Evolutionary conservation across 768 basidiomycete genomes (phyloP), one percentile per base, ranked within the genome.

Genomic region (Hysterangium stoloniferum): DNA sequence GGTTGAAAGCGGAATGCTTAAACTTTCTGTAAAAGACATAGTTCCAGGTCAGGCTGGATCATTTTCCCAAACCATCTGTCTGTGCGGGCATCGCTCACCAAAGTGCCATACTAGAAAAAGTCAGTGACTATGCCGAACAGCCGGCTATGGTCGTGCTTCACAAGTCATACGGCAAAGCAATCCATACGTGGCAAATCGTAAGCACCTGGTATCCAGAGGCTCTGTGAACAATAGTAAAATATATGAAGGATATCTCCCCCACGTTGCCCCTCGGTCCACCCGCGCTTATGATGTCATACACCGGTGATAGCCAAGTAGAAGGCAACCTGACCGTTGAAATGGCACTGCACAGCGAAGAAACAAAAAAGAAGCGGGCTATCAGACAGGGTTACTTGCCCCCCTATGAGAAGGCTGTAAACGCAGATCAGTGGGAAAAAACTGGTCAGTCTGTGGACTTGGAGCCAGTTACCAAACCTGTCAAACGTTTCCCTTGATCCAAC

Each of bases 231-330:
- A n/a, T n/a, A n/a, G n/a, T n/a, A n/a, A n/a, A n/a, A n/a, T n/a
- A n/a, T n/a, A n/a, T n/a, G n/a, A 22, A 41, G 40, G 73, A 74
- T 53, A 62, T 61, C 28, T 52, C 68, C 52, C 67, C 72, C 0
- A 69, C 71, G 31, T 50, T 72, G 22, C 72, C 70, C 2, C 59
- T 77, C 35, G 74, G 73, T 15, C 73, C 71, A 1, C 75, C 74
- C 2, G 60, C 65, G 33, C 63, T 75, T 40, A 74, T 76, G 76
- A 70, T 73, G 66, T 62, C 68, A 19, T 70, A 68, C 56, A 71
- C 71, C 8, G 57, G 47, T 1, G 67, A 72, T 43, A 61, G 61
- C 5, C 68, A 73, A 38, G 57, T 66, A 43, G 44, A 61, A 49
- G 53, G 60, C 25, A 37, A 63, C 19, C 36, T 76, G 45, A 54